phyloP scores from a whole-genome alignment of 2,329 filamentous ascomycete genomes.

The Exophiala dermatitidis region DNA sequence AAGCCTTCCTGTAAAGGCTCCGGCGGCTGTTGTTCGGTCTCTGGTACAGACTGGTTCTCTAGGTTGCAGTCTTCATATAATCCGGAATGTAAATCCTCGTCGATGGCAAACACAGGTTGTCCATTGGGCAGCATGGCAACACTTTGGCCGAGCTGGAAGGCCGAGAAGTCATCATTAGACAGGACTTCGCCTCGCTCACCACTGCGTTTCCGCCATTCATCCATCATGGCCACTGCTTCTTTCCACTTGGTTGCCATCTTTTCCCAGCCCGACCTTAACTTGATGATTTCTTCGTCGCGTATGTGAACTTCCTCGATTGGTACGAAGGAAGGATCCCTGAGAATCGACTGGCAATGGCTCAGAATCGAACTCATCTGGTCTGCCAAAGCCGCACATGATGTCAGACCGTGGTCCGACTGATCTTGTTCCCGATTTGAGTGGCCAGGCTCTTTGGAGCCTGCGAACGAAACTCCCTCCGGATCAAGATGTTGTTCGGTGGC shows the following conservation, averaged over 20 bases:
- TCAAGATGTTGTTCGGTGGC: conserved; percentile 15
- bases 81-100: conserved; percentile 23
- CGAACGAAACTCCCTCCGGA: conserved; percentile 22
- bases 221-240: conserved; percentile 83
- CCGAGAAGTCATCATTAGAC: conserved; percentile 37
- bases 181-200: conserved; percentile 36
- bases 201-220: conserved; percentile 83
- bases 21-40: not conserved
- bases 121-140: conserved; percentile 28
- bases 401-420: conserved; percentile 33
- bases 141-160: conserved; percentile 36
- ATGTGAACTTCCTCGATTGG: conserved; percentile 88
- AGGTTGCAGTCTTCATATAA: conserved; percentile 14
- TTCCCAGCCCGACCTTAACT: conserved; percentile 78
- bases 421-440: conserved; percentile 10
- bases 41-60: conserved; percentile 10
- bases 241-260: conserved; percentile 89
- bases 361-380: conserved; percentile 69
- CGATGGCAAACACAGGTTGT: conserved; percentile 30
- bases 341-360: conserved; percentile 69
- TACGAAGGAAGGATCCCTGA: conserved; percentile 95
- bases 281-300: conserved; percentile 83
- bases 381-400: conserved; percentile 61
- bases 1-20: conserved; percentile 1
- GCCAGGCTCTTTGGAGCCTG: conserved; percentile 27